Percentiles rank a stretch among this genome's conserved stretches.
Evolutionary conservation across 257 asterid genomes (phyloP).

Genomic region (Gentiana macrophylla): DNA sequence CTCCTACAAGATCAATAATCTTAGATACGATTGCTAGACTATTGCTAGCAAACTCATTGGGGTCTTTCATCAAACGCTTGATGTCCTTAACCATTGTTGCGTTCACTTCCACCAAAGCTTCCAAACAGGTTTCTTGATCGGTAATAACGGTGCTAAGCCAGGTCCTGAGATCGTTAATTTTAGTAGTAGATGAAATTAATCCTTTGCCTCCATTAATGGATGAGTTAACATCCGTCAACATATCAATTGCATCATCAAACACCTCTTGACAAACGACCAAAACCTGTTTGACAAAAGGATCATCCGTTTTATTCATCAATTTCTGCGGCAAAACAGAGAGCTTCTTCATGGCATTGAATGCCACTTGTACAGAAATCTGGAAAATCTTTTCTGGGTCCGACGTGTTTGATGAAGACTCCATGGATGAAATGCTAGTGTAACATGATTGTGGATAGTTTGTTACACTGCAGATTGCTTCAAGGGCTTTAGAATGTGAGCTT

Average conservation of each 20-base stretch:
- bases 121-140: conserved; percentile 66
- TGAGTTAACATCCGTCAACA: conserved; percentile 37
- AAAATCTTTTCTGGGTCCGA: conserved; percentile 55
- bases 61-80: conserved; percentile 30
- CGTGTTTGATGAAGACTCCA: conserved; percentile 26
- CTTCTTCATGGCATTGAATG: conserved; percentile 23
- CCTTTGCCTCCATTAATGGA: conserved; percentile 11
- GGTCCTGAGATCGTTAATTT: conserved; percentile 39
- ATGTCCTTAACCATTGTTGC: conserved; percentile 32
- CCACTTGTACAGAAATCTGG: conserved; percentile 34
- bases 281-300: conserved; percentile 36
- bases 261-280: conserved; percentile 35
- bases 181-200: background rate
- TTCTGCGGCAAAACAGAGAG: conserved; percentile 24
- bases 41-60: conserved; percentile 54
- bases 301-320: conserved; percentile 19
- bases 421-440: conserved; percentile 18
- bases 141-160: conserved; percentile 65
- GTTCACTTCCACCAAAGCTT: conserved; percentile 49
- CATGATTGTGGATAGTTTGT: conserved; percentile 48
- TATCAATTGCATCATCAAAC: conserved; percentile 53
- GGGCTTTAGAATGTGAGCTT: conserved; percentile 18
- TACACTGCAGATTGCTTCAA: conserved; percentile 53
- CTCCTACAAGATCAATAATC: conserved; percentile 24
- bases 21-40: conserved; percentile 64